phyloP scores from a whole-genome alignment of 805 yeast species.

The Candida coquimbonensis region DNA sequence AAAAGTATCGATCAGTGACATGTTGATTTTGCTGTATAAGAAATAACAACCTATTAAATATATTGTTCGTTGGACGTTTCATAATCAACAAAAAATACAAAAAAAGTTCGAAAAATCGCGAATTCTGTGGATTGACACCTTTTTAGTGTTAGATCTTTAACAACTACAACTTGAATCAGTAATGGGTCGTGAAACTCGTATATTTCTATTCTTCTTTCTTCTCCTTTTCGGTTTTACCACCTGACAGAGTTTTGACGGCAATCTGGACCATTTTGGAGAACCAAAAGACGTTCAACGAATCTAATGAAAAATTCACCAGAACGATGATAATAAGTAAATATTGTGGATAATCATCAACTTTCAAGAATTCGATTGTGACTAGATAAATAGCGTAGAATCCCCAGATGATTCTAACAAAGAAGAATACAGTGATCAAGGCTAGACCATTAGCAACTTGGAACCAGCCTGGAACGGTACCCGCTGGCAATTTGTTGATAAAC shows the following conservation, averaged over 20 bases:
- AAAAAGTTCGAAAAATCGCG: no score
- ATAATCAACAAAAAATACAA: no score
- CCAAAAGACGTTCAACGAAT: constrained; percentile 75
- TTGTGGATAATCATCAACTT: constrained; percentile 37
- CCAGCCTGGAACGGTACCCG: constrained; percentile 50
- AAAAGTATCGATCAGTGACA: constrained; percentile 29
- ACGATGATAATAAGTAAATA: constrained; percentile 46
- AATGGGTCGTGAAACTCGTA: neutral
- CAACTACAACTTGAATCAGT: neutral
- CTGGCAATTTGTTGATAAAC: constrained; percentile 77
- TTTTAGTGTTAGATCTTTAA: neutral
- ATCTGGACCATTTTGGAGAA: constrained; percentile 76
- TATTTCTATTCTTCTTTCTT: constrained; percentile 1
- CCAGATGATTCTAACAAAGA: constrained; percentile 75
- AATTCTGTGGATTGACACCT: no score
- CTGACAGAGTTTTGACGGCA: constrained; percentile 47
- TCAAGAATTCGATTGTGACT: constrained; percentile 38
- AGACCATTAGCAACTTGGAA: constrained; percentile 65
- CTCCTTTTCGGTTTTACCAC: neutral
- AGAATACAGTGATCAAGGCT: constrained; percentile 60
- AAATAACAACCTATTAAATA: no score
- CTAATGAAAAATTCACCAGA: constrained; percentile 52
- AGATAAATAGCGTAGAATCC: constrained; percentile 67
- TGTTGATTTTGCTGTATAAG: neutral
- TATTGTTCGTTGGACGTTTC: no score